Evolutionary conservation across 345 rosid genomes (phyloP).

Genomic region (Brassica carinata): DNA sequence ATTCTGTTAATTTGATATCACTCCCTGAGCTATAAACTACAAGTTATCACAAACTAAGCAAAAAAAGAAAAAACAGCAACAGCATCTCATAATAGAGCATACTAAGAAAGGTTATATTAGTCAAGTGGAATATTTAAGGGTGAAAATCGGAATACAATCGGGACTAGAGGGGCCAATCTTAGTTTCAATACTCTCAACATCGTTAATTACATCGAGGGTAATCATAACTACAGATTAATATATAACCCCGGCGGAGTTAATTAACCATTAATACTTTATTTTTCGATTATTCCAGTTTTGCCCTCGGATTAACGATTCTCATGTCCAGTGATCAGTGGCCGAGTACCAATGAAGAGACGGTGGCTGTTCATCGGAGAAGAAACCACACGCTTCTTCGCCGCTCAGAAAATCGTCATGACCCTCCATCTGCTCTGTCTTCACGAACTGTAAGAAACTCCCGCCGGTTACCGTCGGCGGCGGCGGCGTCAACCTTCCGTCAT

Average conservation of each 20-base stretch:
- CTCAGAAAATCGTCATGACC: conserved; percentile 73
- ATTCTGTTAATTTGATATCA: no score
- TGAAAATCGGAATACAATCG: not conserved
- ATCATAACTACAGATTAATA: conserved; percentile 3
- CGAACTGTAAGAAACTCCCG: conserved; percentile 47
- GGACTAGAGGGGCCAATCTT: not conserved
- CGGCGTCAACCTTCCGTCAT: conserved; percentile 37
- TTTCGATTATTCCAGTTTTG: conserved; percentile 11
- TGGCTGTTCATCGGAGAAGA: conserved; percentile 89
- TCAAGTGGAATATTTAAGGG: not conserved
- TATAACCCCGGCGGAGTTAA: not conserved
- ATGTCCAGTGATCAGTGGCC: conserved; percentile 38
- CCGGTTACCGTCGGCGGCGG: conserved; percentile 28
- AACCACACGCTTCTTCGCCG: conserved; percentile 79
- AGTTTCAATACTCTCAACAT: not conserved
- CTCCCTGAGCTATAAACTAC: not conserved
- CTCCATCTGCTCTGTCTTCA: conserved; percentile 61
- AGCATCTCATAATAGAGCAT: not conserved
- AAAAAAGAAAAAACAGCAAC: not conserved
- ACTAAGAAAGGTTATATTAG: not conserved
- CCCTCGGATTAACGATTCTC: conserved; percentile 7
- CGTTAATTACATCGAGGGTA: conserved; percentile 11
- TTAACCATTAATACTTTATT: conserved; percentile 17
- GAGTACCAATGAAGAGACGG: conserved; percentile 87
- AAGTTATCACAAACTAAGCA: not conserved